Percentiles rank a stretch among this genome's conserved stretches.
These are phyloP conservation scores for Graphilbum sp. DNA, from an alignment of 2,329 filamentous ascomycete genomes.

Conservation along the genomic window DNA sequence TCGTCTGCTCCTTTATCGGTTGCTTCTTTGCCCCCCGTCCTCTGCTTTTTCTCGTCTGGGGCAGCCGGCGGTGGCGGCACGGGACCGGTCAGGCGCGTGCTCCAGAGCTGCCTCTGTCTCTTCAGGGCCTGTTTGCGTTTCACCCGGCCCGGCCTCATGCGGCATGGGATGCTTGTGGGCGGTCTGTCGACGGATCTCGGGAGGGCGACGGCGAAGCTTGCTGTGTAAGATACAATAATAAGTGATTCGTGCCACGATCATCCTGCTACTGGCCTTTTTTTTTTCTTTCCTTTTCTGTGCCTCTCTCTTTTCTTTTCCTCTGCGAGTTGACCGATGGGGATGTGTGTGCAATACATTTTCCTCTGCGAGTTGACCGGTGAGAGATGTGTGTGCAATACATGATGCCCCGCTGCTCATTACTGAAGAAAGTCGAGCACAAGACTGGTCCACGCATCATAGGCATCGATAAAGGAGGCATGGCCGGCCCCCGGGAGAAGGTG, in stretches of 20 bases:
- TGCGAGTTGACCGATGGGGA: not conserved
- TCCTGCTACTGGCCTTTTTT: too few species aligned
- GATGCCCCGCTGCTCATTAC: not conserved
- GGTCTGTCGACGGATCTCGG: too few species aligned
- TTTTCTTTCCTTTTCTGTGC: not conserved
- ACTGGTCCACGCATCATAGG: conserved; percentile 16
- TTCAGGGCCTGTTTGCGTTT: too few species aligned
- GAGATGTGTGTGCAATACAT: too few species aligned
- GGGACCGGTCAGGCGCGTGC: too few species aligned
- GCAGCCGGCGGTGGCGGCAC: too few species aligned
- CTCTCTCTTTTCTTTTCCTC: not conserved
- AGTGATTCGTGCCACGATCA: too few species aligned
- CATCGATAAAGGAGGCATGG: conserved; percentile 23
- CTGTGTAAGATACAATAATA: not conserved
- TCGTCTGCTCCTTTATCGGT: not conserved
- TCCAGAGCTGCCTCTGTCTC: too few species aligned
- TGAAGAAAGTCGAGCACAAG: conserved; percentile 12
- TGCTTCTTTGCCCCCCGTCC: not conserved
- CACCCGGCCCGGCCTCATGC: too few species aligned
- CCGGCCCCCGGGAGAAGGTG: conserved; percentile 20
- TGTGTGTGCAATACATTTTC: not conserved
- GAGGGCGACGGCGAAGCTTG: not conserved
- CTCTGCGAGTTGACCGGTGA: not conserved
- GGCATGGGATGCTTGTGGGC: too few species aligned
- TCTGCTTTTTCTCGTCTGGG: not conserved